Evolutionary conservation across 2,329 filamentous ascomycete species (phyloP), one percentile per base, ranked within the genome.

Genomic region (Penicillium decumbens): DNA sequence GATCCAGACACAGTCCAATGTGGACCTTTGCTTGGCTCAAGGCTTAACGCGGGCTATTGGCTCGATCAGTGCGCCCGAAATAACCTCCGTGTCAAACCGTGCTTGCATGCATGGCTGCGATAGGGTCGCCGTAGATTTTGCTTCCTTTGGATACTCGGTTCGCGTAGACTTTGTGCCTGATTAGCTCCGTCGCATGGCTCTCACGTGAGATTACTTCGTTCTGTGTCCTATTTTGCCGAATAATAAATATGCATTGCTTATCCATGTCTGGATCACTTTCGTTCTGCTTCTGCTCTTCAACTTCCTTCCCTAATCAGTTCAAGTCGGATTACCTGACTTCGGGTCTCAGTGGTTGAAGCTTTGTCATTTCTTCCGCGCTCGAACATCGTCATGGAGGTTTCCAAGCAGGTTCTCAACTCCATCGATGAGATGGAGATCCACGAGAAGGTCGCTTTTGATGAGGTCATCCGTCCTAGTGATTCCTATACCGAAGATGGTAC

Each of bases 391-490:
- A 57, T 57, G 54, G 50, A 50, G 39, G 25, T 45, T 42, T 49
- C 47, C 37, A 50, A 51, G 50, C 72, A 71, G 43, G 65, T 61
- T 39, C 71, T 74, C 55, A 60, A 69, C 28, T 64, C 67, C 44
- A 60, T 71, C 40, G 68, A 72, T 58, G 64, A 70, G 29, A 84
- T 84, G 80, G 78, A 75, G 57, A 64, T 72, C 33, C 75, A 77
- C 53, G 83, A 87, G 65, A 75, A 76, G 53, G 75, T 74, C 32
- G 78, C 84, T 62, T 95, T 96, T 75, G 79, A 86, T 62, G 82
- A 86, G 60, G 76, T 95, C 51, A 86, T 95, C 47, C 87, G 88
- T 50, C 92, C 92, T 1, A 88, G 93, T 66, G 92, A 97, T 73
- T 86, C 83, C 54, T 96, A 92, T 73, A 88, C 87, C 46, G 72